These are phyloP conservation scores for Volutella citrinella DNA, from an alignment of 2,329 filamentous ascomycete species.

Conservation along the genomic window DNA sequence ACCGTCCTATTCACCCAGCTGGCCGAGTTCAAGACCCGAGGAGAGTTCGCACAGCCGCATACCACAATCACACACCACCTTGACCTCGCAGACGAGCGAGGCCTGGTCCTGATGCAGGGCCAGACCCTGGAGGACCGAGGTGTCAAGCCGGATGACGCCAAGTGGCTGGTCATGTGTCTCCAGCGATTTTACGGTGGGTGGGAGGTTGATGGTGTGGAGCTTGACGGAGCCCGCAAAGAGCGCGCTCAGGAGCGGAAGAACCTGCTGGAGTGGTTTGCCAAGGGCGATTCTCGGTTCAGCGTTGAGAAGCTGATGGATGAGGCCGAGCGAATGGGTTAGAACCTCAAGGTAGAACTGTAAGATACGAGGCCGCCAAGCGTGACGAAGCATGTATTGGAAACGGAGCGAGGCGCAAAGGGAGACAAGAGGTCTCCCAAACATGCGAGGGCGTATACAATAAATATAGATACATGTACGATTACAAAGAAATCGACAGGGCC, in stretches of 20 bases:
- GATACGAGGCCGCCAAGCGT: too few species aligned
- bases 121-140: constrained; percentile 73
- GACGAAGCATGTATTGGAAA: too few species aligned
- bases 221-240: constrained; percentile 44
- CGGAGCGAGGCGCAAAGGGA: too few species aligned
- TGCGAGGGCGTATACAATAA: constrained; percentile 6
- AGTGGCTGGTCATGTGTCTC: constrained; percentile 86
- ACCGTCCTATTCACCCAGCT: constrained; percentile 92
- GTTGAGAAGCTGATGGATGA: constrained; percentile 86
- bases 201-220: constrained; percentile 41
- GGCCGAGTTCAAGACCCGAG: constrained; percentile 86
- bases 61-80: constrained; percentile 91
- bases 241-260: constrained; percentile 61
- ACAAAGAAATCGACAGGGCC: too few species aligned
- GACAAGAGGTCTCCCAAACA: too few species aligned
- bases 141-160: constrained; percentile 75
- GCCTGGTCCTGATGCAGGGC: constrained; percentile 83
- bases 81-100: constrained; percentile 72
- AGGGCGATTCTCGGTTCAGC: constrained; percentile 74
- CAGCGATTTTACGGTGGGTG: constrained; percentile 86
- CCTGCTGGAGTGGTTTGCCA: constrained; percentile 78
- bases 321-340: constrained; percentile 70
- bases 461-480: constrained; percentile 11
- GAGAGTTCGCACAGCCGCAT: constrained; percentile 86
- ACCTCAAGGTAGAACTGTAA: neutral